A percentile compares a stretch with the other conserved stretches of the same genome.
Conservation (phyloP, 495 filamentous ascomycete genomes). For the Xylaria grammica region DNA sequence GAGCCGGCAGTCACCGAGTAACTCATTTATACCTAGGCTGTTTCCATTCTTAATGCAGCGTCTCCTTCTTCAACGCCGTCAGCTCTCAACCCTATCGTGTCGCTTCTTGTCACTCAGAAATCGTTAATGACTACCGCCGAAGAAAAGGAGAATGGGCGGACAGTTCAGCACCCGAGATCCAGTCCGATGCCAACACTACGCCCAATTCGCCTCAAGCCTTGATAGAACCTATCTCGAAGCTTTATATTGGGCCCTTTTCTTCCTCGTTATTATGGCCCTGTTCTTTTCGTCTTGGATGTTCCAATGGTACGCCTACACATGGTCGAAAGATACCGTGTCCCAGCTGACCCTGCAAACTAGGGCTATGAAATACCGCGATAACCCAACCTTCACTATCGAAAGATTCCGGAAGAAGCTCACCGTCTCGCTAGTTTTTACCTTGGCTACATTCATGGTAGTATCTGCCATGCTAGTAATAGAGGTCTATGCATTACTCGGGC, state of each 20-base stretch:
- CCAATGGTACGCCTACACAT: constrained; percentile 38
- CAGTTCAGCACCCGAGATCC: no score
- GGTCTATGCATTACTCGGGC: constrained; percentile 45
- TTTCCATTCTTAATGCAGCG: no score
- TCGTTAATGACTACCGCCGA: no score
- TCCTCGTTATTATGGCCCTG: constrained; percentile 43
- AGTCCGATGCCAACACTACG: constrained; percentile 51
- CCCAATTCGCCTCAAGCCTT: constrained; percentile 48
- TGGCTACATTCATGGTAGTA: constrained; percentile 41
- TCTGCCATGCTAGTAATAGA: constrained; percentile 46
- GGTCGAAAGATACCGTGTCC: not conserved
- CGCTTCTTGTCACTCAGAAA: no score
- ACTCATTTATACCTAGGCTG: no score
- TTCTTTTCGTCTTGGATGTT: constrained; percentile 48
- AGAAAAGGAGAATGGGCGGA: no score
- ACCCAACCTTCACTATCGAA: constrained; percentile 22
- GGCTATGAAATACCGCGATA: constrained; percentile 24
- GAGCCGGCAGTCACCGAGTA: no score
- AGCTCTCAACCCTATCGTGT: no score
- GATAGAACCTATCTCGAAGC: constrained; percentile 46
- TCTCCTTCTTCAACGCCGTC: no score
- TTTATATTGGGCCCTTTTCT: constrained; percentile 55
- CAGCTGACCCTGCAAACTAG: constrained; percentile 29
- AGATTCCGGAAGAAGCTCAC: constrained; percentile 29
- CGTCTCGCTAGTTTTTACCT: constrained; percentile 32